Conservation (phyloP, 352 stramenopile species). For the Phytophthora citrophthora region DNA sequence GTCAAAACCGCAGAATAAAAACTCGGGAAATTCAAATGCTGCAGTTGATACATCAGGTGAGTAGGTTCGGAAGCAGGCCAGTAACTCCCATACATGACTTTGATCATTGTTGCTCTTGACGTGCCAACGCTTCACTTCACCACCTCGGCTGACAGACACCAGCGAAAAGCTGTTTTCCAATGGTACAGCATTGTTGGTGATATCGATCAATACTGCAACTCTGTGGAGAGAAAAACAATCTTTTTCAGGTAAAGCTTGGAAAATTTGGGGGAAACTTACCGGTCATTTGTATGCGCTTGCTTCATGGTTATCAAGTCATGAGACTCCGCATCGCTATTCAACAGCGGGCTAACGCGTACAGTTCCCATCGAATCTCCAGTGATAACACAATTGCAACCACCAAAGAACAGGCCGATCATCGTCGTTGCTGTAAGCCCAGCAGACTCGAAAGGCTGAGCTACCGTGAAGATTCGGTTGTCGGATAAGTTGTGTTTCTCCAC, state of each 20-base stretch:
- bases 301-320: conserved; percentile 14
- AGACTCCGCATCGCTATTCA: not conserved
- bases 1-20: conserved; percentile 61
- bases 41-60: conserved; percentile 40
- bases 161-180: conserved; percentile 10
- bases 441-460: conserved; percentile 24
- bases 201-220: conserved; percentile 21
- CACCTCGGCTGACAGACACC: conserved; percentile 41
- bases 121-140: conserved; percentile 58
- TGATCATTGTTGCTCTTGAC: conserved; percentile 16
- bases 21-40: conserved; percentile 40
- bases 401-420: conserved; percentile 22
- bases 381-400: conserved; percentile 10
- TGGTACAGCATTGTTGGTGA: conserved; percentile 5
- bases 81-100: conserved; percentile 39
- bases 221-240: conserved; percentile 8
- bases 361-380: conserved; percentile 29
- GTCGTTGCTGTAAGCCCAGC: conserved; percentile 14
- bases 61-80: conserved; percentile 57
- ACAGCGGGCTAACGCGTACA: conserved; percentile 19
- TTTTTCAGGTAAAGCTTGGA: not conserved
- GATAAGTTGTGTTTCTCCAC: conserved; percentile 35
- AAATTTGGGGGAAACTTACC: conserved; percentile 15
- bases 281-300: conserved; percentile 32
- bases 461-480: conserved; percentile 37